A percentile compares a stretch with the other conserved stretches of the same genome.
phyloP scores from a whole-genome alignment of 768 basidiomycete genomes.

The Megacollybia marginata region DNA sequence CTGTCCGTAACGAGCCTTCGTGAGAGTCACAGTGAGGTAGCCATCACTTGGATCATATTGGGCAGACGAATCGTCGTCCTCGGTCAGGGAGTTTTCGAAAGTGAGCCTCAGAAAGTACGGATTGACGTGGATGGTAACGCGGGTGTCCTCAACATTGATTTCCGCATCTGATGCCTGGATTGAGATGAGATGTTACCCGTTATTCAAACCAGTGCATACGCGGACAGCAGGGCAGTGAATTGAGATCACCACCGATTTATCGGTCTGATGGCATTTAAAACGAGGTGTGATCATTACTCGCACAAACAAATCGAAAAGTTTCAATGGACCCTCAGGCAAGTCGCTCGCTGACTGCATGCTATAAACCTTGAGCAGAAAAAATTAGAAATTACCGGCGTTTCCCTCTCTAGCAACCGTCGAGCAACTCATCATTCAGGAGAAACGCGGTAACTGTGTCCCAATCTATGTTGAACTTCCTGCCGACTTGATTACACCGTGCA shows the following conservation, averaged over 20 bases:
- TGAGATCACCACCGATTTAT: slow-evolving; percentile 43
- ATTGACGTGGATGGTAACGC: slow-evolving; percentile 70
- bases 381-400: slow-evolving; percentile 56
- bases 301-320: no score
- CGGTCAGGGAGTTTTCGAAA: slow-evolving; percentile 57
- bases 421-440: slow-evolving; percentile 70
- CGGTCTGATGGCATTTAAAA: slow-evolving; percentile 64
- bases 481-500: slow-evolving; percentile 93
- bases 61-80: slow-evolving; percentile 67
- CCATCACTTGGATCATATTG: slow-evolving; percentile 73
- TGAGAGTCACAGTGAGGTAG: slow-evolving; percentile 65
- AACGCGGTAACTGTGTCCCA: slow-evolving; percentile 87
- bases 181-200: slow-evolving; percentile 1
- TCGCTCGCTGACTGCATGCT: slow-evolving; percentile 1
- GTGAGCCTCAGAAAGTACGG: slow-evolving; percentile 81
- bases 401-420: slow-evolving; percentile 74
- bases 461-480: slow-evolving; percentile 90
- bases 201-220: slow-evolving; percentile 29
- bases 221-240: slow-evolving; percentile 70
- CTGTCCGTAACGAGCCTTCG: slow-evolving; percentile 60
- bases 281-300: slow-evolving; percentile 65
- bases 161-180: slow-evolving; percentile 78
- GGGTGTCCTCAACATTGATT: slow-evolving; percentile 63
- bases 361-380: not conserved
- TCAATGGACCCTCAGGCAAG: slow-evolving; percentile 47